Base-by-base conservation (phyloP, 305 asterid species). In the Fraxinus nigra region DNA sequence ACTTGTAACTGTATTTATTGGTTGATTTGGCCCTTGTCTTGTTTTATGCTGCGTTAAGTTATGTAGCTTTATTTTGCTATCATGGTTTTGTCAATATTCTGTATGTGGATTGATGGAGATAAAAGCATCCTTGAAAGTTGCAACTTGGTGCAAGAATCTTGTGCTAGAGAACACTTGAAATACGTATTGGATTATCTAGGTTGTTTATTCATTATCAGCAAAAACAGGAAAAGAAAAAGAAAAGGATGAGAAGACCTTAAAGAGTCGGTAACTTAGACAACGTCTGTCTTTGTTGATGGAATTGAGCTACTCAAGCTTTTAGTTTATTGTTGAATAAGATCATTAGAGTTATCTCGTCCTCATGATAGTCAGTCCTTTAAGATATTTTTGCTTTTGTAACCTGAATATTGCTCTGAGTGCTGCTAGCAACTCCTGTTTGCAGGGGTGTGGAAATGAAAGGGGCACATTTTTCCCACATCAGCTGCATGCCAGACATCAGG, bases 391-490 rank as follows among this genome's bases (percentile, higher is more conserved):
- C 75, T 26, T 69, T 30, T 28, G 20, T 28, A 10, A 22, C 37
- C 37, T 28, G 20, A 69, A 4, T 69, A 30, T 30, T 69, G 18
- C 22, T 78, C 86, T 79, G 79, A 81, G 76, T 13, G 5, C 40
- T 76, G 34, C 79, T 13, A 59, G 32, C 13, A 72, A 84, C 80
- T 87, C 33, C 67, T 75, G 54, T 76, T 37, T 75, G 61, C 87
- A 90, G 92, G 91, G 88, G 13, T 78, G 77, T 81, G 91, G 89
- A 86, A 81, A 79, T 75, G 92, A 85, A 59, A 78, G 80, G 14
- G 83, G 84, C 40, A 40, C 51, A 69, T 85, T 86, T 85, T 80
- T 78, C 81, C 78, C 91, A 40, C 78, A 43, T 76, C 93, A 87
- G 80, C 81, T 82, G 79, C 87, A 86, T 37, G 81, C 89, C 3